Conservation (phyloP, 345 rosid species). For the Eucalyptus polyanthemos region DNA sequence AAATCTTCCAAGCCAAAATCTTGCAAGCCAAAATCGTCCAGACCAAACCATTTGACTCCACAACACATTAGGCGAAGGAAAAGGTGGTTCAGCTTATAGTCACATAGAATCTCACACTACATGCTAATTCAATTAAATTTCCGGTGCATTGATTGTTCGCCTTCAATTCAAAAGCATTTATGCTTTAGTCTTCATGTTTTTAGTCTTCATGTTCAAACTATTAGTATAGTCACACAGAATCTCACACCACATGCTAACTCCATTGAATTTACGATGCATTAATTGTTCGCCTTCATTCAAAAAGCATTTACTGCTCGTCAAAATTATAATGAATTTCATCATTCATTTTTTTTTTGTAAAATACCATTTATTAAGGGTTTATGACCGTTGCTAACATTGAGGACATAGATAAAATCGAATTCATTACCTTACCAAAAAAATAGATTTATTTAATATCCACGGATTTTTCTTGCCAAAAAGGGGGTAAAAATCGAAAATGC, state of each 20-base stretch:
- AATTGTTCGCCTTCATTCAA: not conserved
- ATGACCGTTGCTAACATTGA: not conserved
- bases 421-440: not conserved
- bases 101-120: no score
- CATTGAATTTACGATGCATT: not conserved
- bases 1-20: no score
- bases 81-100: no score
- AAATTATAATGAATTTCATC: not conserved
- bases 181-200: no score
- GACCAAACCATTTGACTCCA: not conserved
- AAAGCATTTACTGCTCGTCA: not conserved
- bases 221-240: no score
- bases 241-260: not conserved
- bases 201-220: no score
- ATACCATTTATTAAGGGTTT: not conserved
- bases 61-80: not conserved
- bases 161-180: not conserved
- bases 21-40: no score
- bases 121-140: not conserved
- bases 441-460: not conserved
- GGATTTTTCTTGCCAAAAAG: not conserved
- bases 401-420: not conserved
- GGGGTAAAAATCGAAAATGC: not conserved
- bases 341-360: not conserved
- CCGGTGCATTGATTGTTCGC: no score